Conservation (phyloP, 2,329 filamentous ascomycete species). For the Fusarium succisae region DNA sequence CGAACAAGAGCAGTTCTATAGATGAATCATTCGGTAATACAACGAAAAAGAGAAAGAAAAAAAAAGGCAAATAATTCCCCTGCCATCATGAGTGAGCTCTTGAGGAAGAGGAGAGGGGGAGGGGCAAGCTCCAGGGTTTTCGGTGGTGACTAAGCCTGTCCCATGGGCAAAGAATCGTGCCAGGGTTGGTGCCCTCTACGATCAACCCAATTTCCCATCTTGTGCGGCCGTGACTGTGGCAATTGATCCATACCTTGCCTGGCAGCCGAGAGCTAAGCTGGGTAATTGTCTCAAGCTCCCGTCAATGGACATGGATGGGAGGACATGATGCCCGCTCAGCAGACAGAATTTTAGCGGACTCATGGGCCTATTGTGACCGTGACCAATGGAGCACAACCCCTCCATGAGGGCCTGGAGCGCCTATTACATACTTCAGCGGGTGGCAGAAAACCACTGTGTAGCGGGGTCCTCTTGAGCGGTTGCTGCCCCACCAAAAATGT, state of each 20-base stretch:
- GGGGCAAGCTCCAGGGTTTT: slow-evolving; percentile 11
- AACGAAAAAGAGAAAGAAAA: too few species aligned
- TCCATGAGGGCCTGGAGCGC: slow-evolving; percentile 34
- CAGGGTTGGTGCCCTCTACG: slow-evolving; percentile 41
- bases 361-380: slow-evolving; percentile 32
- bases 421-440: slow-evolving; percentile 18
- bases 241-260: slow-evolving; percentile 5
- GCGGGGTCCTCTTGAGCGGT: slow-evolving; percentile 19
- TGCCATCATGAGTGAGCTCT: neutral
- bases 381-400: slow-evolving; percentile 15
- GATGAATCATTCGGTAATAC: neutral
- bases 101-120: slow-evolving; percentile 17
- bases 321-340: slow-evolving; percentile 26
- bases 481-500: slow-evolving; percentile 24
- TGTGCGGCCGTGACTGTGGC: slow-evolving; percentile 33
- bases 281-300: neutral
- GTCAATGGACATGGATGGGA: neutral
- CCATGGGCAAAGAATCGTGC: neutral
- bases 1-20: neutral
- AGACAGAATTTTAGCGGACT: slow-evolving; percentile 33
- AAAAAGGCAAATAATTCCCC: neutral
- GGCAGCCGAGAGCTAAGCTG: neutral
- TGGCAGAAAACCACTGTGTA: slow-evolving; percentile 8
- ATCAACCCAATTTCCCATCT: slow-evolving; percentile 19
- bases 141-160: slow-evolving; percentile 18